Evolutionary conservation across 2,329 filamentous ascomycete genomes (phyloP).

Genomic region (Paracamarosporium sp.): DNA sequence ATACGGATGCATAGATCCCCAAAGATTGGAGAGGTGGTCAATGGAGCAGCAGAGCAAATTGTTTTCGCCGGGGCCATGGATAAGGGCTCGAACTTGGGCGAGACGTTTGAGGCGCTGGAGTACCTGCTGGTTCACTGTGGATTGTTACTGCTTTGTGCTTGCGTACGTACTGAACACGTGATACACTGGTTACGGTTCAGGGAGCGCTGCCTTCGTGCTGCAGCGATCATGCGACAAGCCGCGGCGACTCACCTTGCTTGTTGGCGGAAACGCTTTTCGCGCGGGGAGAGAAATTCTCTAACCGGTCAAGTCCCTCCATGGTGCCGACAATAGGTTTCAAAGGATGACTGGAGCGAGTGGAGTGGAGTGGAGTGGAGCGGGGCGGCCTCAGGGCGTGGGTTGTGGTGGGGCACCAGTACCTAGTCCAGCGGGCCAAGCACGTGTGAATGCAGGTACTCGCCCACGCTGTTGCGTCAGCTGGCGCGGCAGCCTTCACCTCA

Average conservation of each 20-base stretch:
- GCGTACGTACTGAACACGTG: too few species aligned
- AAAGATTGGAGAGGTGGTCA: not conserved
- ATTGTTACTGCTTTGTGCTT: not conserved
- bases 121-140: not conserved
- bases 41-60: not conserved
- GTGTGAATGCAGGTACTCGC: constrained; percentile 2
- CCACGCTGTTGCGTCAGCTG: too few species aligned
- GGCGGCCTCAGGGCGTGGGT: not conserved
- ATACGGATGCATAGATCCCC: not conserved
- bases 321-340: not conserved
- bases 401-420: not conserved
- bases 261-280: not conserved
- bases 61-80: not conserved
- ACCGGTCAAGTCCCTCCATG: not conserved
- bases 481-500: too few species aligned
- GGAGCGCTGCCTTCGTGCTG: not conserved
- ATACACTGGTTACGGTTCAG: too few species aligned
- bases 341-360: not conserved
- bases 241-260: not conserved
- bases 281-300: not conserved
- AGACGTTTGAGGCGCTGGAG: not conserved
- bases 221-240: not conserved
- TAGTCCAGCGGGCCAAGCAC: not conserved
- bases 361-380: not conserved
- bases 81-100: not conserved